Conservation (phyloP, 78 protist genomes). For the Pigoraptor vietnamica region DNA sequence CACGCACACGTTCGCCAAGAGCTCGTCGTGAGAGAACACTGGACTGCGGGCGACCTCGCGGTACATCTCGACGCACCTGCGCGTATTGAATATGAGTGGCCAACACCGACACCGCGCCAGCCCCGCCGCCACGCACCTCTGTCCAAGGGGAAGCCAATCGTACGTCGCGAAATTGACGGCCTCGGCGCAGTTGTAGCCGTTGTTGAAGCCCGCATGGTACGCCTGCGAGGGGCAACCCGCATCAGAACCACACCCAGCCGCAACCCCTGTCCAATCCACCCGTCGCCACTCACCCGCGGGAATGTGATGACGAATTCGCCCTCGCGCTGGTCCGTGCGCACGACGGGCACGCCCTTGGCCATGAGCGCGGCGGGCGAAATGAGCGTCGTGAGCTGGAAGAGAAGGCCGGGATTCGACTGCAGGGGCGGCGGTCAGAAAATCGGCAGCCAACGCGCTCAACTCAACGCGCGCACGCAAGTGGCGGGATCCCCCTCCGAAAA, state of each 20-base stretch:
- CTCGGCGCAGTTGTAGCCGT: conserved; percentile 81
- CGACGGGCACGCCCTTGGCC: conserved; percentile 40
- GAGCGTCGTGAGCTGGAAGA: conserved; percentile 55
- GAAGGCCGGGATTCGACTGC: conserved; percentile 49
- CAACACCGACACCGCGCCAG: too few relatives aligned
- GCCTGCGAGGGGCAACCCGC: too few relatives aligned
- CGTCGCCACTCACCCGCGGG: conserved; percentile 57
- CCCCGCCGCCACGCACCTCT: not conserved
- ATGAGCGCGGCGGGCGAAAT: conserved; percentile 43
- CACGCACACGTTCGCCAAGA: not conserved
- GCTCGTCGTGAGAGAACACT: not conserved
- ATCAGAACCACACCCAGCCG: too few relatives aligned
- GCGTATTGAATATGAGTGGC: too few relatives aligned
- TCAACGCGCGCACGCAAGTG: too few relatives aligned
- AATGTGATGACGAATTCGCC: conserved; percentile 85
- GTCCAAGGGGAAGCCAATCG: conserved; percentile 72
- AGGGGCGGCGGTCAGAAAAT: not conserved
- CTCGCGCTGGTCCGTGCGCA: conserved; percentile 56
- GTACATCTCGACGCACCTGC: not conserved
- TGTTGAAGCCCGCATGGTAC: conserved; percentile 85
- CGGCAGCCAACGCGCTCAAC: too few relatives aligned
- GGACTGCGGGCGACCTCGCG: not conserved
- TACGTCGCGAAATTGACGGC: conserved; percentile 79
- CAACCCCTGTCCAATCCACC: too few relatives aligned
- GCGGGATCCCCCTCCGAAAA: too few relatives aligned